Evolutionary conservation across 2,329 filamentous ascomycete species (phyloP), one percentile per base, ranked within the genome.

Genomic region (Raffaelea deltoideospora): DNA sequence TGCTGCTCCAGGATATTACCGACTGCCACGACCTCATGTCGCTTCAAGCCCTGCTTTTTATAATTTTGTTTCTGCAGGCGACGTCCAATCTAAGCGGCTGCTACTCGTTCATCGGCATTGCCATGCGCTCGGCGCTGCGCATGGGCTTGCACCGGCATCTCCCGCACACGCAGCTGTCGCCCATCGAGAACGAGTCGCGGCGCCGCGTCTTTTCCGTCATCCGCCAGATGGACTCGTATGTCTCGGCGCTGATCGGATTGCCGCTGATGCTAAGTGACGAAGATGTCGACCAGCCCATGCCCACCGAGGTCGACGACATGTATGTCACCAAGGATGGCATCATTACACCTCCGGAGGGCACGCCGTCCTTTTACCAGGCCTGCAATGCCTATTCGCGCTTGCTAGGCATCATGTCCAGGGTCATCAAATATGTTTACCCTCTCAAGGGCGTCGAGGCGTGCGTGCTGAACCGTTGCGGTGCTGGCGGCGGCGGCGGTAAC

Each of bases 71-170:
- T 50, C 64, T 88, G 1, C 83, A 90, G 50, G 75, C 79, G 3
- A 82, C 83, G 2, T 80, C 81, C 10, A 83, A 84, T 50, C 60
- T 88, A 22, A 82, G 76, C 50, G 79, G 76, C 10, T 88, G 82
- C 51, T 88, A 88, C 54, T 74, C 80, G 0, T 86, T 84, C 47
- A 69, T 88, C 33, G 82, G 82, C 7, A 79, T 88, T 47, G 82
- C 80, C 3, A 61, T 87, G 34, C 72, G 81, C 35, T 79, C 79
- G 7, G 75, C 79, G n/a, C 57, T 88, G 24, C 72, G 81, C 18
- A 76, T 88, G 58, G 83, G 83, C 8, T 61, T 88, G 20, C 83
- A 90, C 53, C 76, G 83, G 36, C 72, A 80, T 41, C 58, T 88
- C 6, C 63, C 75, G 11, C 72, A 79, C 33, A 67, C 72, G 38